Base-by-base conservation (phyloP, 139 green algal species). In the Limnomonas spitsbergensis region DNA sequence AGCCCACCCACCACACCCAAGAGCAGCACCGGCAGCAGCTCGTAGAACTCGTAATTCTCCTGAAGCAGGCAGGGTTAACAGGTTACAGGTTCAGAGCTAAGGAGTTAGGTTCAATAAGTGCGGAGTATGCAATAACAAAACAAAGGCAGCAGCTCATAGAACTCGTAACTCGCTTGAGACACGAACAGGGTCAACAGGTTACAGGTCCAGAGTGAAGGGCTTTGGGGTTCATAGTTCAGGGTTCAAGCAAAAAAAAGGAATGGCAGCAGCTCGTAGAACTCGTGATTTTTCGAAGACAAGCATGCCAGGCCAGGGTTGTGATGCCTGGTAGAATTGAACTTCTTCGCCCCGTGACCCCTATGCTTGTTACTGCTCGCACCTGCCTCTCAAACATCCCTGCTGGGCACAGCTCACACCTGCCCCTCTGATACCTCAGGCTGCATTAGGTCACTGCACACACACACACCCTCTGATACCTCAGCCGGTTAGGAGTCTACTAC, bases 1-100 rank as follows among this genome's bases (percentile, higher is more conserved):
- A 96, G 73, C 0, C 92, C 92, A 20, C 91, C 92, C 2, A 95
- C 69, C 39, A 95, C 86, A 2, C 92, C 91, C 35, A 96, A 80
- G 70, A 94, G 83, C 70, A 92, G 76, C 85, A 95, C 87, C 1
- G 91, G 92, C 34, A 95, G 39, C 56, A 96, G 83, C 80, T 95
- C 90, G 3, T 86, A 85, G 2, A 90, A 75, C 66, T 89, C 82
- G 81, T 94, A 95, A 39, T 86, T 83, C 20, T 92, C 81, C 85
- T 93, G 85, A 14, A 80, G 52, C 40, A 74, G 66, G 52, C 38
- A 24, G 35, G 36, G 47, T 61, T 20, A 14, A n/a, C n/a, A n/a
- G n/a, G n/a, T 61, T 20, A 61, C 47, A 61, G 14, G 47, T 61
- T 20, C 14, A 61, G 14, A 29, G 14, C 47, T 61, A 29, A 61